phyloP scores from a whole-genome alignment of 2,329 filamentous ascomycete genomes.

The Alternaria alternata region DNA sequence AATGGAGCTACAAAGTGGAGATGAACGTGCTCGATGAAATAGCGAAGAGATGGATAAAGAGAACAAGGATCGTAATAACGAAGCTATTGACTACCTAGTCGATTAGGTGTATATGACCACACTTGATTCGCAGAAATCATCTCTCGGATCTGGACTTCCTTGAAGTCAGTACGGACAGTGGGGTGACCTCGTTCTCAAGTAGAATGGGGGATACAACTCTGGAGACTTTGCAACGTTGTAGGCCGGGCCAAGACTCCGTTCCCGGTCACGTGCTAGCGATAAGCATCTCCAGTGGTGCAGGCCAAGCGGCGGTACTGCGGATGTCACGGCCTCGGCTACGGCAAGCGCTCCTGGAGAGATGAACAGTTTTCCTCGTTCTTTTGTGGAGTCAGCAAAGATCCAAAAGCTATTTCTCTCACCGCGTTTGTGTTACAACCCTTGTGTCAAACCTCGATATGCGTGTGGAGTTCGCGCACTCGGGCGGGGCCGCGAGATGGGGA shows the following conservation, averaged over 20 bases:
- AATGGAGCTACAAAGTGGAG: not conserved
- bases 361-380: not conserved
- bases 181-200: not conserved
- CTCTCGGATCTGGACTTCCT: not conserved
- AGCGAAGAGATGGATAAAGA: not conserved
- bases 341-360: not conserved
- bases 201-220: not conserved
- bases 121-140: not conserved
- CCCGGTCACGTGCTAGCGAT: no score
- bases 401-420: not conserved
- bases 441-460: not conserved
- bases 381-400: not conserved
- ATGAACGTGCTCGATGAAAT: not conserved
- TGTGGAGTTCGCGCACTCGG: not conserved
- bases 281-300: not conserved
- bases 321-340: not conserved
- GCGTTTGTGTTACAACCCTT: not conserved
- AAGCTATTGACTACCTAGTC: not conserved
- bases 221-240: not conserved
- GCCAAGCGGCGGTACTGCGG: not conserved
- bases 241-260: no score
- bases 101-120: not conserved
- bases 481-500: not conserved
- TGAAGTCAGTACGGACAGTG: not conserved
- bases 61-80: not conserved